Evolutionary conservation across 176 grass and related monocot species (phyloP).

Genomic region (Pontederia crassipes): DNA sequence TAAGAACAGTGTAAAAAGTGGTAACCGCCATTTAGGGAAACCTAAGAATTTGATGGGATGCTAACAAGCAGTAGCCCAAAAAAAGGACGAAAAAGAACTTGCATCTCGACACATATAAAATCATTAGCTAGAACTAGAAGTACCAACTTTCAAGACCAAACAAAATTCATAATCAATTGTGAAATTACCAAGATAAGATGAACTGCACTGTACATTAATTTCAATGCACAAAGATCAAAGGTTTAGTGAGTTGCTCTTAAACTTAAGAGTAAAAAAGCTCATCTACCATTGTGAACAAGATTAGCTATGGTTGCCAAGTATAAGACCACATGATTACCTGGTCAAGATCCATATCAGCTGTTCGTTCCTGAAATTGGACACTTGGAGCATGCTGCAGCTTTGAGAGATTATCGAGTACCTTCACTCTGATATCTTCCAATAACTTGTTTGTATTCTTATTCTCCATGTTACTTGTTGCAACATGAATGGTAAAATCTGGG

Average conservation of each 20-base stretch:
- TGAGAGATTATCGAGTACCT: conserved; percentile 4
- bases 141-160: no score
- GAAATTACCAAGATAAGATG: no score
- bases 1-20: not conserved
- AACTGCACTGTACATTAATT: no score
- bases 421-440: not conserved
- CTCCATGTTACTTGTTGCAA: conserved; percentile 86
- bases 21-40: not conserved
- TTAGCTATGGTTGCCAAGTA: not conserved
- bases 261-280: not conserved
- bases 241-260: no score
- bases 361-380: conserved; percentile 10
- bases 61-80: no score
- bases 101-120: no score
- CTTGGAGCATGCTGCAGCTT: conserved; percentile 9
- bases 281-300: not conserved
- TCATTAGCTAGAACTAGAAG: no score
- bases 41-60: no score
- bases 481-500: conserved; percentile 64
- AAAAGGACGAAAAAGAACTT: no score
- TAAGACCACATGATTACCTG: not conserved
- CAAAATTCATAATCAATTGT: no score
- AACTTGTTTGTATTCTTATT: conserved; percentile 44
- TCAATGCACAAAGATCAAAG: no score
- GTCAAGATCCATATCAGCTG: not conserved